These are phyloP conservation scores for Fusarium sp. DNA, from an alignment of 2,329 filamentous ascomycete genomes.

Conservation along the genomic window DNA sequence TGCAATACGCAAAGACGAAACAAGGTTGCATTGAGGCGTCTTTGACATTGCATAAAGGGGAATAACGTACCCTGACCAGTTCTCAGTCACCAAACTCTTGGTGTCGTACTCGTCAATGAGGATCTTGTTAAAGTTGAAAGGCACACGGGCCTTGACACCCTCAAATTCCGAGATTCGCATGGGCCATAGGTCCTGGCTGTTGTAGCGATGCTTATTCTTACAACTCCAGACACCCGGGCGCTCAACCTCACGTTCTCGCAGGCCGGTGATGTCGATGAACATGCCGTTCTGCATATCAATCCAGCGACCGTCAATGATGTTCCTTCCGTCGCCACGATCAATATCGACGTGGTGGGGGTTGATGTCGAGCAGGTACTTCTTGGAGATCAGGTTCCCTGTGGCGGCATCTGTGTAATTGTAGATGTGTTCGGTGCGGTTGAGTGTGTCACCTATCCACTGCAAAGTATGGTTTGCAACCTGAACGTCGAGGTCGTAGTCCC, in stretches of 20 bases:
- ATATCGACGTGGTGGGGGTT: slow-evolving; percentile 77
- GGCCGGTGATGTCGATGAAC: slow-evolving; percentile 85
- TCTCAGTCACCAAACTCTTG: slow-evolving; percentile 70
- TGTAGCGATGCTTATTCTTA: slow-evolving; percentile 83
- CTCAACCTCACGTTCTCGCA: slow-evolving; percentile 72
- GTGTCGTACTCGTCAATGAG: slow-evolving; percentile 73
- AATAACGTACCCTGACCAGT: slow-evolving; percentile 69
- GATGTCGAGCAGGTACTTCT: slow-evolving; percentile 78
- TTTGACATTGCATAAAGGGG: slow-evolving; percentile 1
- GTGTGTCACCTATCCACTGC: slow-evolving; percentile 69
- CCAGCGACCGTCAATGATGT: slow-evolving; percentile 88
- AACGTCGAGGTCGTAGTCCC: slow-evolving; percentile 88
- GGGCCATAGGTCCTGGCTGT: slow-evolving; percentile 78
- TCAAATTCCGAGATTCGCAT: slow-evolving; percentile 81
- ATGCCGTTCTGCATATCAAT: slow-evolving; percentile 81
- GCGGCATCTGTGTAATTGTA: slow-evolving; percentile 62
- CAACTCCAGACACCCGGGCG: slow-evolving; percentile 78
- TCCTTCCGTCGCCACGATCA: slow-evolving; percentile 73
- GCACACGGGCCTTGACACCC: slow-evolving; percentile 76
- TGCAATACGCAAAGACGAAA: background rate
- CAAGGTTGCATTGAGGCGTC: background rate
- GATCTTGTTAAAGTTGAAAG: slow-evolving; percentile 75
- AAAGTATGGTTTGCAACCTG: slow-evolving; percentile 79
- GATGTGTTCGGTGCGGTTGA: slow-evolving; percentile 76
- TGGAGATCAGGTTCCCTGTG: slow-evolving; percentile 52